A percentile compares a stretch with the other conserved stretches of the same genome.
Evolutionary conservation across 768 basidiomycete genomes (phyloP).

Genomic region (Royoungia palumana): DNA sequence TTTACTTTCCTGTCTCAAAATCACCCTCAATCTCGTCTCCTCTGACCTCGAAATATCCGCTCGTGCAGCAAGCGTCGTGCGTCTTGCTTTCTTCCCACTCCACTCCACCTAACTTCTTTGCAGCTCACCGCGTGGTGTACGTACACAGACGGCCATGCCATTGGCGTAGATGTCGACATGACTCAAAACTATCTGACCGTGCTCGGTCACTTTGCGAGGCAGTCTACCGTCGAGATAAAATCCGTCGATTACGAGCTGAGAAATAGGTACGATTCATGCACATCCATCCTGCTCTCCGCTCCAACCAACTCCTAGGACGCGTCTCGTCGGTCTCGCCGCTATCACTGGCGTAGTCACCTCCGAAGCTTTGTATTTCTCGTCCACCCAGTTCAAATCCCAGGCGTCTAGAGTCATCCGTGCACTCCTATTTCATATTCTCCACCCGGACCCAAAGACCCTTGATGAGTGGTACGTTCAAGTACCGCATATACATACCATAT

Average conservation of each 20-base stretch:
- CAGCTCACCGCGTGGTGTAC: slow-evolving; percentile 92
- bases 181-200: slow-evolving; percentile 69
- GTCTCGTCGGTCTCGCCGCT: slow-evolving; percentile 83
- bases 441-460: slow-evolving; percentile 55
- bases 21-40: slow-evolving; percentile 50
- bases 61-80: slow-evolving; percentile 75
- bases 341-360: slow-evolving; percentile 78
- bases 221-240: slow-evolving; percentile 49
- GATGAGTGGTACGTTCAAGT: slow-evolving; percentile 58
- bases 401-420: slow-evolving; percentile 68
- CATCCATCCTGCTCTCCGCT: background rate
- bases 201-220: slow-evolving; percentile 59
- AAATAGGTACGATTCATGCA: slow-evolving; percentile 55
- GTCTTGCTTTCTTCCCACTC: slow-evolving; percentile 25
- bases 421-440: slow-evolving; percentile 63
- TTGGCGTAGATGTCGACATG: slow-evolving; percentile 70
- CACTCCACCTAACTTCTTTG: background rate
- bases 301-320: slow-evolving; percentile 48
- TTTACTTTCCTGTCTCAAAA: slow-evolving; percentile 62
- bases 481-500: background rate
- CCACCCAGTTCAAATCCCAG: slow-evolving; percentile 69
- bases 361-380: slow-evolving; percentile 75
- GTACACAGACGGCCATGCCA: slow-evolving; percentile 80
- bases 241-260: slow-evolving; percentile 63
- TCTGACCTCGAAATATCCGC: slow-evolving; percentile 74